Conservation (phyloP, 2,329 filamentous ascomycete species). For the Neonectria sp. region DNA sequence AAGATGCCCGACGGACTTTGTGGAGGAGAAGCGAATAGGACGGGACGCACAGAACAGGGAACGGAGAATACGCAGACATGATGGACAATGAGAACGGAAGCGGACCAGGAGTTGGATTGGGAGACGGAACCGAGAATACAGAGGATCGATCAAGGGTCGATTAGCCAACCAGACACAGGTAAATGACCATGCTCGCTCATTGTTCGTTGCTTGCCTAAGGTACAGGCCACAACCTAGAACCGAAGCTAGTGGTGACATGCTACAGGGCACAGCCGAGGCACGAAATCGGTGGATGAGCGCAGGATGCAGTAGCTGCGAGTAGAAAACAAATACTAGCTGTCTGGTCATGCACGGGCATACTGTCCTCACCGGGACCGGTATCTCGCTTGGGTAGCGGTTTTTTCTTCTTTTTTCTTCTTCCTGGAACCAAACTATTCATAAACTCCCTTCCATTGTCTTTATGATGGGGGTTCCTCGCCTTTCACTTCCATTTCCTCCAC, state of each 20-base stretch:
- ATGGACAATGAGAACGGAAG: background rate
- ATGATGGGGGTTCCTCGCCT: background rate
- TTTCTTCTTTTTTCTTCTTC: background rate
- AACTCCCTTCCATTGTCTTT: background rate
- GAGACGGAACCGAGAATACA: constrained; percentile 12
- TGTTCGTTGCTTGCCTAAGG: constrained; percentile 11
- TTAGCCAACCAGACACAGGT: constrained; percentile 34
- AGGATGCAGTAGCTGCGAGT: constrained; percentile 16
- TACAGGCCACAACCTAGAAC: constrained; percentile 15
- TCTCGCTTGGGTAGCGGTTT: constrained; percentile 17
- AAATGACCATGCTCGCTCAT: constrained; percentile 36
- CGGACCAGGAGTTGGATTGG: background rate
- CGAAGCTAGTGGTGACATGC: background rate
- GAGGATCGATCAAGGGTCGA: background rate
- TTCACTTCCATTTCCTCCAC: background rate
- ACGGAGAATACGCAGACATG: background rate
- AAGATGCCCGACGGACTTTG: constrained; percentile 17
- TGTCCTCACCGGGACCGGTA: constrained; percentile 5
- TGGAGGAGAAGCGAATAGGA: constrained; percentile 12
- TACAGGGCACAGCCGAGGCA: constrained; percentile 16
- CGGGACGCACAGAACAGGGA: background rate
- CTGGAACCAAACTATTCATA: background rate
- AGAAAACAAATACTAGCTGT: background rate
- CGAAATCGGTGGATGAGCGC: background rate
- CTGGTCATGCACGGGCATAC: background rate